Conservation (phyloP, 2,329 filamentous ascomycete genomes). For the Cercospora zeae-maydis region DNA sequence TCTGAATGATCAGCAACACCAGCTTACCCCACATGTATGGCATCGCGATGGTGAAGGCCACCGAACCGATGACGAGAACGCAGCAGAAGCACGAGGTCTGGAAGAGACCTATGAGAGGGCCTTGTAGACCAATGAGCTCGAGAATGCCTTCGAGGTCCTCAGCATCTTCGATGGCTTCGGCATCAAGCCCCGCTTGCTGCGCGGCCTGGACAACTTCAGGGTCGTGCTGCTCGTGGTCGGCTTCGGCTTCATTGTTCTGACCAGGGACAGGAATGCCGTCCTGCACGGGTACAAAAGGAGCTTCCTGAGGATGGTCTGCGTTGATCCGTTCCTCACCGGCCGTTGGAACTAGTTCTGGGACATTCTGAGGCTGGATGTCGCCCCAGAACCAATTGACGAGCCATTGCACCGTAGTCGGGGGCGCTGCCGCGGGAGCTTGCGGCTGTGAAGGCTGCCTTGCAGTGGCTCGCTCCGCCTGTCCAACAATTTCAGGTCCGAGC, state of each 20-base stretch:
- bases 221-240: slow-evolving; percentile 30
- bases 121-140: slow-evolving; percentile 94
- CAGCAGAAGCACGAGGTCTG: slow-evolving; percentile 95
- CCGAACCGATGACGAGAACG: slow-evolving; percentile 80
- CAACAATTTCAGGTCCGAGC: slow-evolving; percentile 2
- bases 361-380: slow-evolving; percentile 37
- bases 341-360: slow-evolving; percentile 38
- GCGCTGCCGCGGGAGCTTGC: not conserved
- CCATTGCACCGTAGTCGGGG: slow-evolving; percentile 25
- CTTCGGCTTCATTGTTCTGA: slow-evolving; percentile 9
- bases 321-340: slow-evolving; percentile 60
- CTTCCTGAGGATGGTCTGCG: slow-evolving; percentile 55
- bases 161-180: slow-evolving; percentile 70
- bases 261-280: slow-evolving; percentile 39
- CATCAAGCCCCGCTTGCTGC: slow-evolving; percentile 67
- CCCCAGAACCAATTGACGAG: slow-evolving; percentile 49
- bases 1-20: slow-evolving; percentile 72
- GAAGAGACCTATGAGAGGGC: slow-evolving; percentile 80
- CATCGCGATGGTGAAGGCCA: slow-evolving; percentile 80
- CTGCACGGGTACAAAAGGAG: slow-evolving; percentile 52
- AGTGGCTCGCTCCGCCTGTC: not conserved
- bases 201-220: slow-evolving; percentile 62
- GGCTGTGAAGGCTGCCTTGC: not conserved
- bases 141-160: slow-evolving; percentile 96
- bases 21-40: slow-evolving; percentile 91